phyloP scores from a whole-genome alignment of 495 filamentous ascomycete genomes.

The Tuber brumale region DNA sequence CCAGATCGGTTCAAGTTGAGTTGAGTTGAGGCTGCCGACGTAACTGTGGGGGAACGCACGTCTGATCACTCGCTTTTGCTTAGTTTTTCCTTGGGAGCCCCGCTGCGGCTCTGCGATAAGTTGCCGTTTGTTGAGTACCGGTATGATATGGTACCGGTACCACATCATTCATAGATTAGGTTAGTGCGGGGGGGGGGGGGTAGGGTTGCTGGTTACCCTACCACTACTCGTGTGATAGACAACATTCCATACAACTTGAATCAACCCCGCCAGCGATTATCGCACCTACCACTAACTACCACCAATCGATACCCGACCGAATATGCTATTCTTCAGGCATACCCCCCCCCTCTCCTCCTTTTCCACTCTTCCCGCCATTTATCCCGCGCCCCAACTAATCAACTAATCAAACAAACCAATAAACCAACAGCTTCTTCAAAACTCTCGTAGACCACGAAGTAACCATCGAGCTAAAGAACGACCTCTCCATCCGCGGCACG shows the following conservation, averaged over 20 bases:
- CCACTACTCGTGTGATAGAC: too few species aligned
- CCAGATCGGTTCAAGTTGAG: not conserved
- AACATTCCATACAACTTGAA: not conserved
- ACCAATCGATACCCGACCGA: not conserved
- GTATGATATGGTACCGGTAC: too few species aligned
- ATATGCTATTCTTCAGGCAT: slow-evolving; percentile 2
- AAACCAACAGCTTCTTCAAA: slow-evolving; percentile 81
- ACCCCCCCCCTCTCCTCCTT: not conserved
- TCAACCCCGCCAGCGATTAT: not conserved
- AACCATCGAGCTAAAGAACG: slow-evolving; percentile 98
- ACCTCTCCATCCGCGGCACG: slow-evolving; percentile 88
- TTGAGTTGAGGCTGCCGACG: not conserved
- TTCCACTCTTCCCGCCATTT: not conserved
- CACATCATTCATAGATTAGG: not conserved
- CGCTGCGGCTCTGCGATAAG: slow-evolving; percentile 4
- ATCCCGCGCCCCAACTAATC: not conserved
- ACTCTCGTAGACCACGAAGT: slow-evolving; percentile 93
- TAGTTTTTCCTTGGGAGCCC: not conserved
- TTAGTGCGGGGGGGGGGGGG: not conserved
- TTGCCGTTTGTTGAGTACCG: not conserved
- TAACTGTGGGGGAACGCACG: not conserved
- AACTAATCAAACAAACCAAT: not conserved
- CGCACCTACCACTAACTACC: not conserved
- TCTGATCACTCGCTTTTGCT: not conserved
- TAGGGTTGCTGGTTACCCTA: not conserved